These are phyloP conservation scores for Diaporthe australafricana DNA, from an alignment of 2,329 filamentous ascomycete genomes.

Conservation along the genomic window DNA sequence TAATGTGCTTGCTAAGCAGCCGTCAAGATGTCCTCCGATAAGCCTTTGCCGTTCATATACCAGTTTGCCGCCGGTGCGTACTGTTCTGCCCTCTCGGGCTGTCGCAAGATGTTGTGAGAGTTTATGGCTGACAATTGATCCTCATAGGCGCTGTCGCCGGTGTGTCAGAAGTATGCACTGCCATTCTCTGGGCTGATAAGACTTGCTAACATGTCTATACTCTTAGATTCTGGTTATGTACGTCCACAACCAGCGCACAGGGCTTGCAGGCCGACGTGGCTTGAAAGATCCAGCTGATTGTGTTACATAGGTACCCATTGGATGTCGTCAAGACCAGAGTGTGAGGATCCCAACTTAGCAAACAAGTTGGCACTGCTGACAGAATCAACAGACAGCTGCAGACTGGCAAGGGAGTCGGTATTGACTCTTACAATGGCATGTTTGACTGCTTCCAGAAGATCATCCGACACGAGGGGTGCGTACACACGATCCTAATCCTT, in stretches of 20 bases:
- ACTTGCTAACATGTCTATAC: conserved; percentile 40
- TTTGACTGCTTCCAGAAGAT: conserved; percentile 98
- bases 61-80: conserved; percentile 89
- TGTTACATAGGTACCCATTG: conserved; percentile 84
- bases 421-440: conserved; percentile 96
- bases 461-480: conserved; percentile 91
- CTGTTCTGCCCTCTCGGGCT: conserved; percentile 38
- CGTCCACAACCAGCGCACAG: conserved; percentile 44
- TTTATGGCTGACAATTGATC: conserved; percentile 43
- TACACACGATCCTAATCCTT: neutral
- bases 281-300: conserved; percentile 36
- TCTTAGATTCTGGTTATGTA: conserved; percentile 88
- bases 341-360: conserved; percentile 63
- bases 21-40: conserved; percentile 71
- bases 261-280: conserved; percentile 38
- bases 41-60: conserved; percentile 91
- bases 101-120: conserved; percentile 39
- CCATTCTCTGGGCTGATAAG: conserved; percentile 37
- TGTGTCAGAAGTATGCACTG: conserved; percentile 86
- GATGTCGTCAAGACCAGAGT: conserved; percentile 99
- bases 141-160: conserved; percentile 86
- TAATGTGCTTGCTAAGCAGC: neutral
- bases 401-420: conserved; percentile 76
- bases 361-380: conserved; percentile 28
- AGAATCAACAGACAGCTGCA: conserved; percentile 79